Evolutionary conservation across 2,329 filamentous ascomycete genomes (phyloP).

Genomic region (Curvularia lunata): DNA sequence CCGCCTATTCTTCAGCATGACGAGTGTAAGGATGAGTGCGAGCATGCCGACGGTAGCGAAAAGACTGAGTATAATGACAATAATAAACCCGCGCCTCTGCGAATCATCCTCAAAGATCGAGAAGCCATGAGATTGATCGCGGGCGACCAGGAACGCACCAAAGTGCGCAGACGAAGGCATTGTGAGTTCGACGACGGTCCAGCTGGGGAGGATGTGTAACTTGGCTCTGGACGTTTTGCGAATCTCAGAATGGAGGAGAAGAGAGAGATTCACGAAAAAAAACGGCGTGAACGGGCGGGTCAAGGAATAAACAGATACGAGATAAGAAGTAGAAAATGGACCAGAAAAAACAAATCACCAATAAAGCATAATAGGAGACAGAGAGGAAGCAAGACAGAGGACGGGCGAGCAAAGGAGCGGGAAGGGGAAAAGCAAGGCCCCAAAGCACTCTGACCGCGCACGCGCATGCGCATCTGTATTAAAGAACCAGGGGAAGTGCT

Average conservation of each 20-base stretch:
- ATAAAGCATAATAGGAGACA: background rate
- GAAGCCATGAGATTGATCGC: background rate
- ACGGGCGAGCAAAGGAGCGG: background rate
- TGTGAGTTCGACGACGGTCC: background rate
- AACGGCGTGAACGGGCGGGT: background rate
- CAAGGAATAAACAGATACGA: background rate
- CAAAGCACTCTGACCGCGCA: background rate
- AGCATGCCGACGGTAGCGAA: constrained; percentile 12
- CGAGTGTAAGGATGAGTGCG: constrained; percentile 8
- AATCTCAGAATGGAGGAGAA: background rate
- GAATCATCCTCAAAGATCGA: constrained; percentile 6
- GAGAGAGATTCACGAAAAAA: background rate
- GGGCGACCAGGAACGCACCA: background rate
- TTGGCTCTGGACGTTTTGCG: background rate
- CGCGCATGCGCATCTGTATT: background rate
- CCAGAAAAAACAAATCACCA: background rate
- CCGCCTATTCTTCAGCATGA: constrained; percentile 10
- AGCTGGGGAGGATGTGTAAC: background rate
- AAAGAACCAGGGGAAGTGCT: background rate
- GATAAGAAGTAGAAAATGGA: background rate
- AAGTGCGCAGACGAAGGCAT: background rate
- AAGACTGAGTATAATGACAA: constrained; percentile 11
- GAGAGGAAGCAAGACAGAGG: background rate
- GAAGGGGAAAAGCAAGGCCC: background rate
- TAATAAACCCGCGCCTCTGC: constrained; percentile 10